Base-by-base conservation (phyloP, 1,284 basidiomycete species). In the Anthracocystis setariae region DNA sequence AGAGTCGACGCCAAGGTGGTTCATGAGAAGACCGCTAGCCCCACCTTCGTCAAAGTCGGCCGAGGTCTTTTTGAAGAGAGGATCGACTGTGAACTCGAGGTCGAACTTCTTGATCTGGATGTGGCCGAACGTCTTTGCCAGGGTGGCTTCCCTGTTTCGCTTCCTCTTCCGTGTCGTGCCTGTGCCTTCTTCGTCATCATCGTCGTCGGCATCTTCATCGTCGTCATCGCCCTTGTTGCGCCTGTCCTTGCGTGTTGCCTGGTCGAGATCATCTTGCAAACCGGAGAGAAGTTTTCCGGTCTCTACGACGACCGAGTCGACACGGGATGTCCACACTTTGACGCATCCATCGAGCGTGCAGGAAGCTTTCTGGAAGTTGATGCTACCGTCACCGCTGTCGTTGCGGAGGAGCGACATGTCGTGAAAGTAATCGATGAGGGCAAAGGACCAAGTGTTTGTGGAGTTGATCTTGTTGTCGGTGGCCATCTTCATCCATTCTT, bases 401-500 rank as follows among this genome's bases (percentile, higher is more conserved):
- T 75, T 77, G n/a, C 78, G 88, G 38, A 99, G 86, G n/a, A 98
- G 87, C 10, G 93, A 94, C 90, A 98, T 94, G 84, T 99, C 95
- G 79, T 97, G 93, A 83, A 98, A 99, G 83, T 99, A 99, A 85
- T 99, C 96, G 74, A 99, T 98, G 46, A 99, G 88, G 3, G 94
- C 94, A 79, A 98, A 93, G 77, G 91, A 92, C 96, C 96, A 99
- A 23, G 95, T 95, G 83, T 99, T 99, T 43, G 90, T 90, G 1
- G 93, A 90, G 71, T 95, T 99, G 85, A 99, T 98, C 95, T 98
- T 99, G 84, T 98, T 98, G 83, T 98, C 96, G 7, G 95, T 98
- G 1, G 94, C 94, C 89, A 98, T 91, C 86, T 98, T 98, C 95
- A 99, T 98, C 95, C 96, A 98, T 83, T 98, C 94, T 83, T 98